Conservation (phyloP, 495 filamentous ascomycete genomes). For the Pyronema omphalodes region DNA sequence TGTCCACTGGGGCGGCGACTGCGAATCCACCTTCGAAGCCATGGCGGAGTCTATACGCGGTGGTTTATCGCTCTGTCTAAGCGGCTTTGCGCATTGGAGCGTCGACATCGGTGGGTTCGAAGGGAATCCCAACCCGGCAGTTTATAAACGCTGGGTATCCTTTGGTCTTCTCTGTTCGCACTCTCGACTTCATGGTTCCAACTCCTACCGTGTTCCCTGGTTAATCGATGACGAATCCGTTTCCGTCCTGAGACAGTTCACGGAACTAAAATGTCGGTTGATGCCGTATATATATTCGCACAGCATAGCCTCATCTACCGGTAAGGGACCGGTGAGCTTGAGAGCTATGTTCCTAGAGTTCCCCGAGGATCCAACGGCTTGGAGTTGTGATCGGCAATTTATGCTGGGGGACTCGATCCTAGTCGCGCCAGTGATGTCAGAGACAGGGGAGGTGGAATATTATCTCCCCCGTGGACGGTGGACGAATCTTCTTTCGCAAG, state of each 20-base stretch:
- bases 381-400: slow-evolving; percentile 45
- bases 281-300: slow-evolving; percentile 45
- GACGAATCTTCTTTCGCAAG: slow-evolving; percentile 33
- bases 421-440: slow-evolving; percentile 42
- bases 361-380: slow-evolving; percentile 40
- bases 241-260: slow-evolving; percentile 37
- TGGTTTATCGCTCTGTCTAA: slow-evolving; percentile 45
- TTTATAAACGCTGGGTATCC: slow-evolving; percentile 64
- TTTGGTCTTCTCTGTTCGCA: slow-evolving; percentile 52
- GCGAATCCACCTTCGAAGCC: slow-evolving; percentile 51
- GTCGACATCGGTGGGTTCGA: slow-evolving; percentile 60
- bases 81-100: slow-evolving; percentile 50
- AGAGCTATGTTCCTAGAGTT: slow-evolving; percentile 47
- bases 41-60: slow-evolving; percentile 57
- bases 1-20: slow-evolving; percentile 49
- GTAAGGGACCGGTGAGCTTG: slow-evolving; percentile 36
- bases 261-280: slow-evolving; percentile 40
- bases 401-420: slow-evolving; percentile 43
- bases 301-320: slow-evolving; percentile 29
- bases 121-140: slow-evolving; percentile 43
- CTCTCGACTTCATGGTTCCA: slow-evolving; percentile 46
- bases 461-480: slow-evolving; percentile 44
- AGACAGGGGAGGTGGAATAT: slow-evolving; percentile 40
- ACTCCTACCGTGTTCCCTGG: slow-evolving; percentile 55
- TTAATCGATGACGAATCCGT: slow-evolving; percentile 46